Conservation (phyloP, 2,329 filamentous ascomycete species). For the Colletotrichum liriopes region DNA sequence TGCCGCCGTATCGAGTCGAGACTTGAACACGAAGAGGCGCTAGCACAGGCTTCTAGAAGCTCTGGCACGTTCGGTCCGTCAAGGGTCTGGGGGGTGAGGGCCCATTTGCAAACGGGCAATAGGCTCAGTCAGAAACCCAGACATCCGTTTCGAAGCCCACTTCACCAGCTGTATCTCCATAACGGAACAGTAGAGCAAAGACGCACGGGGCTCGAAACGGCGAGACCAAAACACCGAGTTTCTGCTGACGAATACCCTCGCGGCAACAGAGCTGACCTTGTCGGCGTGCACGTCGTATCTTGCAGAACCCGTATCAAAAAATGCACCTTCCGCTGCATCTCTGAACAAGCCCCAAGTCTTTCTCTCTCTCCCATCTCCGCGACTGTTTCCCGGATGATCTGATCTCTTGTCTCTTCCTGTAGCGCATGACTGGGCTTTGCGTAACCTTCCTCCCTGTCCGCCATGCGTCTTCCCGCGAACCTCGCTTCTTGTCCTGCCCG, state of each 20-base stretch:
- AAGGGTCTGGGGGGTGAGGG: background rate
- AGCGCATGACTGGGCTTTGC: constrained; percentile 20
- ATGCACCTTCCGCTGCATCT: constrained; percentile 7
- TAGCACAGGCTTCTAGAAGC: constrained; percentile 19
- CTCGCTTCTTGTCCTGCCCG: background rate
- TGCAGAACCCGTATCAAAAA: background rate
- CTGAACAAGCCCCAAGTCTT: constrained; percentile 9
- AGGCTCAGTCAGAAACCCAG: background rate
- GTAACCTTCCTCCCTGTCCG: constrained; percentile 1
- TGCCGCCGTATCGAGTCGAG: constrained; percentile 5
- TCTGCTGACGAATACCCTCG: constrained; percentile 8
- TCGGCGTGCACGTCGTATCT: constrained; percentile 4
- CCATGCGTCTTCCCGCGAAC: constrained; percentile 17
- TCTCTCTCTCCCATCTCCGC: background rate
- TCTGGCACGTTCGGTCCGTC: background rate
- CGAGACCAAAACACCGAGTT: background rate
- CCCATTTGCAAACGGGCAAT: background rate
- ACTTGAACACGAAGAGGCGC: constrained; percentile 1
- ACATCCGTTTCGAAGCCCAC: constrained; percentile 24
- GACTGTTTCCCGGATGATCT: background rate
- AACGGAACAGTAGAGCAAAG: background rate
- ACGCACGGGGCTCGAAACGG: background rate
- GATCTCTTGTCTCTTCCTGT: constrained; percentile 13
- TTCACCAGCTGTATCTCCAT: constrained; percentile 4
- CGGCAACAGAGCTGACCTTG: constrained; percentile 6